Evolutionary conservation across 2,329 filamentous ascomycete genomes (phyloP).

Genomic region (Graphium sp.): DNA sequence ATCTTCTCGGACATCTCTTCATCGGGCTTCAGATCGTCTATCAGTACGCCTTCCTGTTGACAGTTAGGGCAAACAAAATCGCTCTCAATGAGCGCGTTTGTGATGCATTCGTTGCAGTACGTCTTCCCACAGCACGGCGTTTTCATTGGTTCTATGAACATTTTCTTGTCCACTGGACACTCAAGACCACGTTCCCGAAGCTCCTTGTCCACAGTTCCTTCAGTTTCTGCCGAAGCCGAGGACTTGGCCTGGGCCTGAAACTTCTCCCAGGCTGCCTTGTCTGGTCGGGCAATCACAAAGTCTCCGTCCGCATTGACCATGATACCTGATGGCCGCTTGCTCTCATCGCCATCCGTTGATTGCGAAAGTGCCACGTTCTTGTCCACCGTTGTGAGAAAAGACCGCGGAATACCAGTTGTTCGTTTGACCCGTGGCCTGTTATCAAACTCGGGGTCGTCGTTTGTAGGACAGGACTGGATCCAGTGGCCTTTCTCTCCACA

Average conservation of each 20-base stretch:
- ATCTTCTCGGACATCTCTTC: conserved; percentile 65
- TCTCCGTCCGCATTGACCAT: conserved; percentile 98
- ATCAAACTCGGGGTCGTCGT: conserved; percentile 92
- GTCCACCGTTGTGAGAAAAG: conserved; percentile 88
- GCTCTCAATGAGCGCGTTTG: conserved; percentile 94
- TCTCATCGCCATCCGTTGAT: conserved; percentile 60
- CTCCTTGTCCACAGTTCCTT: conserved; percentile 66
- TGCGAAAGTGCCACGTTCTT: conserved; percentile 64
- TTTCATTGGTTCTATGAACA: conserved; percentile 98
- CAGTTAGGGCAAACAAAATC: conserved; percentile 93
- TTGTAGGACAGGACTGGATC: conserved; percentile 97
- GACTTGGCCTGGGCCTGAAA: conserved; percentile 91
- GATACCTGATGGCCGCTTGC: conserved; percentile 70
- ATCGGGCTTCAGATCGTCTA: conserved; percentile 79
- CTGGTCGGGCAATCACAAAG: conserved; percentile 90
- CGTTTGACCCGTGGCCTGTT: conserved; percentile 86
- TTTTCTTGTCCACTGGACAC: conserved; percentile 91
- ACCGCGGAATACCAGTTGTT: conserved; percentile 90
- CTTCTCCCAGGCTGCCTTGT: conserved; percentile 91
- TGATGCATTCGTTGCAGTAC: conserved; percentile 99
- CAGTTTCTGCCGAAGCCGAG: conserved; percentile 65
- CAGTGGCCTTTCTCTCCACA: conserved; percentile 98
- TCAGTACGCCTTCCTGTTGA: conserved; percentile 75
- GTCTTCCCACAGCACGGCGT: conserved; percentile 97
- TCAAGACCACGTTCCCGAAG: conserved; percentile 76